Conservation (phyloP, 176 grass and related monocot species). For the Canna indica region DNA sequence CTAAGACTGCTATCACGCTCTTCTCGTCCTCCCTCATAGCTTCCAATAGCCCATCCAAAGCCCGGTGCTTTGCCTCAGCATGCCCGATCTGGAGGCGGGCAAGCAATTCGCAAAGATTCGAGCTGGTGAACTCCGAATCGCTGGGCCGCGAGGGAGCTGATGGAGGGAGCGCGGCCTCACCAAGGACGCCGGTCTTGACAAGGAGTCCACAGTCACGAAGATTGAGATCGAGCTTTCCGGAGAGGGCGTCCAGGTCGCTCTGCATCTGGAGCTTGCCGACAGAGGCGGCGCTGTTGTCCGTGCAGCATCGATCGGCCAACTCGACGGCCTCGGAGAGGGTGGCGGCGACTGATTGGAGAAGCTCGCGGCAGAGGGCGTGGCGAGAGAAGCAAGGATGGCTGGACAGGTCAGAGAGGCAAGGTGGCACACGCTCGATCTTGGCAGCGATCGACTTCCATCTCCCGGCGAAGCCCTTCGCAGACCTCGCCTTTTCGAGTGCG, state of each 20-base stretch:
- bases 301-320: background rate
- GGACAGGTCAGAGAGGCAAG: constrained; percentile 17
- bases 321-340: constrained; percentile 8
- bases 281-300: background rate
- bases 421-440: constrained; percentile 14
- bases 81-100: constrained; percentile 86
- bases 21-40: constrained; percentile 75
- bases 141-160: background rate
- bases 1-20: constrained; percentile 53
- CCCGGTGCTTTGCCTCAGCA: constrained; percentile 76
- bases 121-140: background rate
- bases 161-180: constrained; percentile 31
- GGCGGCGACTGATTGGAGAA: constrained; percentile 11
- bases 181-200: constrained; percentile 81
- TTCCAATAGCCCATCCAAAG: constrained; percentile 64
- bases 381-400: constrained; percentile 18
- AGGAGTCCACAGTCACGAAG: constrained; percentile 75
- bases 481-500: background rate
- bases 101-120: constrained; percentile 50
- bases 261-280: constrained; percentile 31
- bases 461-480: constrained; percentile 10
- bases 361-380: constrained; percentile 12
- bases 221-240: constrained; percentile 82
- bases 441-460: constrained; percentile 14
- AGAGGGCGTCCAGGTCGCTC: constrained; percentile 80